A percentile compares a stretch with the other conserved stretches of the same genome.
These are phyloP conservation scores for Fusarium anguioides DNA, from an alignment of 2,329 filamentous ascomycete genomes.

Conservation along the genomic window DNA sequence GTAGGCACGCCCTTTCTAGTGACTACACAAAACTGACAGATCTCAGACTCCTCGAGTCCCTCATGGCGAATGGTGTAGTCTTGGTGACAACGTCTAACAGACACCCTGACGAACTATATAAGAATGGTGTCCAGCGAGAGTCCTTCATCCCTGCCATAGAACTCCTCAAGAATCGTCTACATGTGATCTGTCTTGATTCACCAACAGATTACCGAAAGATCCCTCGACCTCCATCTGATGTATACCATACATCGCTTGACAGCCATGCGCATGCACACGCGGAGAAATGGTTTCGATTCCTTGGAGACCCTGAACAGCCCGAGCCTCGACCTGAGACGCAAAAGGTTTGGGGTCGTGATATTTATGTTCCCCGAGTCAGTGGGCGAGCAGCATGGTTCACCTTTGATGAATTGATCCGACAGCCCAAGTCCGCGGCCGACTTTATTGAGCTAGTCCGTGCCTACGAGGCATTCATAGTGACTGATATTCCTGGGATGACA, in stretches of 20 bases:
- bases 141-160: conserved; percentile 97
- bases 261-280: conserved; percentile 81
- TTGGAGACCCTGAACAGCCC: conserved; percentile 84
- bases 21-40: conserved; percentile 23
- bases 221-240: conserved; percentile 88
- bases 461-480: conserved; percentile 93
- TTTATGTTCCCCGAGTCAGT: conserved; percentile 86
- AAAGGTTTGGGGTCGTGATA: conserved; percentile 91
- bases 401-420: conserved; percentile 90
- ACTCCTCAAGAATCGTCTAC: conserved; percentile 83
- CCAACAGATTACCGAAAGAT: conserved; percentile 98
- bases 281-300: conserved; percentile 94
- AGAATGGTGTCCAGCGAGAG: conserved; percentile 95
- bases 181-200: conserved; percentile 94
- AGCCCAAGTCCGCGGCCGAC: conserved; percentile 91
- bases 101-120: conserved; percentile 96
- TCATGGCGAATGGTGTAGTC: conserved; percentile 98
- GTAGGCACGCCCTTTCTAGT: conserved; percentile 49
- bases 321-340: conserved; percentile 81
- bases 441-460: conserved; percentile 91
- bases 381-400: conserved; percentile 91
- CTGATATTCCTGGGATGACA: conserved; percentile 92
- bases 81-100: conserved; percentile 96
- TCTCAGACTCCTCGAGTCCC: conserved; percentile 78
- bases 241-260: conserved; percentile 92